Evolutionary conservation across 2,329 filamentous ascomycete genomes (phyloP), one percentile per base, ranked within the genome.

Genomic region (Fusarium staphyleae): DNA sequence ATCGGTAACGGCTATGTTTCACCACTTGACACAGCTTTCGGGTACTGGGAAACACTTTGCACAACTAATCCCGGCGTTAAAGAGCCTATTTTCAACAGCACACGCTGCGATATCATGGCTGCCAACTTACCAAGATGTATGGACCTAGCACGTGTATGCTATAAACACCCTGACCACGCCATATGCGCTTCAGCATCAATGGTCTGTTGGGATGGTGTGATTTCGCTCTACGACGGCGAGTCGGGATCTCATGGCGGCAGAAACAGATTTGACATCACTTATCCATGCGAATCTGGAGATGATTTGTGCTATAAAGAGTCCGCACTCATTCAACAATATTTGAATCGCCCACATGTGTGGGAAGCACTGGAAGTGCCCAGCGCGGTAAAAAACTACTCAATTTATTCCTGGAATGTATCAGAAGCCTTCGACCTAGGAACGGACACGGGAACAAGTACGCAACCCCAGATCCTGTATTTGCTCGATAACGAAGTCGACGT

Each of bases 1-100:
- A 65, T 63, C 3, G 62, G 62, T 0, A 62, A 65, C n/a, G 62
- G 49, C 2, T 65, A 60, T 4, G 51, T 65, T 13, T 65, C 62
- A 1, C 62, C 58, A 0, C 4, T 65, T 3, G 62, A 65, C 11
- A 65, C 55, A 0, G 47, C 56, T 0, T 65, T 48, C 8, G 61
- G 61, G 16, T 65, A 65, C 18, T 65, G 60, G 46, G 62, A 65
- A 3, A 65, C 61, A 0, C 58, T 65, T 1, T 65, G 62, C 44
- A 65, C 55, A 2, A 62, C 61, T 0, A 61, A 62, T 4, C 56
- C 60, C 0, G 60, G 60, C 3, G 37, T 63, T 1, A 35, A 57
- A 0, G 22, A 48, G 13, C 60, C 60, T 2, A 1, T 59, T 0
- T 63, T 63, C n/a, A 63, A 63, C 24, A 52, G 43, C 4, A 65